Evolutionary conservation across 1,284 basidiomycete genomes (phyloP).

Genomic region (Coriolopsis trogii): DNA sequence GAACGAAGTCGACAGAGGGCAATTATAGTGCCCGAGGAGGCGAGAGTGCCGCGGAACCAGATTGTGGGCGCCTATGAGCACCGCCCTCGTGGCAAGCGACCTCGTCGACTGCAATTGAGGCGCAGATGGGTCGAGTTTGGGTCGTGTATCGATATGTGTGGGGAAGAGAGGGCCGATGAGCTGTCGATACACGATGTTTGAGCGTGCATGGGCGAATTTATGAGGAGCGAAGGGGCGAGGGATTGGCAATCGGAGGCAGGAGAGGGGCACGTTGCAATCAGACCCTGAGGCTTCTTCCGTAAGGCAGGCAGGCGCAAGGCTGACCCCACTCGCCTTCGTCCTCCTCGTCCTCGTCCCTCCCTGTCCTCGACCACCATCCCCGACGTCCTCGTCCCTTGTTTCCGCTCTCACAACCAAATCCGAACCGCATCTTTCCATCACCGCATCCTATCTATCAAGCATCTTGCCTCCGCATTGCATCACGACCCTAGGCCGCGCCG

Average conservation of each 20-base stretch:
- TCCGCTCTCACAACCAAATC: slow-evolving; percentile 5
- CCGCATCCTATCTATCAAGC: slow-evolving; percentile 36
- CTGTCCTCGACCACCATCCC: slow-evolving; percentile 43
- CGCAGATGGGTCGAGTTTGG: neutral
- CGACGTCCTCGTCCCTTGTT: slow-evolving; percentile 18
- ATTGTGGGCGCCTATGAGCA: slow-evolving; percentile 1
- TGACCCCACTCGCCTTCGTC: slow-evolving; percentile 43
- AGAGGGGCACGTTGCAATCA: slow-evolving; percentile 75
- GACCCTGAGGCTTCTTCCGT: slow-evolving; percentile 57
- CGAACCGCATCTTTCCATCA: slow-evolving; percentile 12
- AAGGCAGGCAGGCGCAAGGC: slow-evolving; percentile 48
- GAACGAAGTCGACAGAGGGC: no score
- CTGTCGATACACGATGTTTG: slow-evolving; percentile 33
- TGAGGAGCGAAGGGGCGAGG: neutral
- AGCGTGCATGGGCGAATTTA: slow-evolving; percentile 20
- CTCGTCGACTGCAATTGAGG: no score
- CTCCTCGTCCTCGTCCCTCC: slow-evolving; percentile 28
- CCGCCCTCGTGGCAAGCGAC: slow-evolving; percentile 8
- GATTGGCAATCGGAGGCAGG: slow-evolving; percentile 44
- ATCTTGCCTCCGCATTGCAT: slow-evolving; percentile 34
- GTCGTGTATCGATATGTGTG: slow-evolving; percentile 15
- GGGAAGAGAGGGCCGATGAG: slow-evolving; percentile 14
- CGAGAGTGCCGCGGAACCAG: no score
- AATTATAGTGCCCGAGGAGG: no score
- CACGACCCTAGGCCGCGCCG: slow-evolving; percentile 48